Base-by-base conservation (phyloP, 305 asterid species). In the Euphrasia arctica region DNA sequence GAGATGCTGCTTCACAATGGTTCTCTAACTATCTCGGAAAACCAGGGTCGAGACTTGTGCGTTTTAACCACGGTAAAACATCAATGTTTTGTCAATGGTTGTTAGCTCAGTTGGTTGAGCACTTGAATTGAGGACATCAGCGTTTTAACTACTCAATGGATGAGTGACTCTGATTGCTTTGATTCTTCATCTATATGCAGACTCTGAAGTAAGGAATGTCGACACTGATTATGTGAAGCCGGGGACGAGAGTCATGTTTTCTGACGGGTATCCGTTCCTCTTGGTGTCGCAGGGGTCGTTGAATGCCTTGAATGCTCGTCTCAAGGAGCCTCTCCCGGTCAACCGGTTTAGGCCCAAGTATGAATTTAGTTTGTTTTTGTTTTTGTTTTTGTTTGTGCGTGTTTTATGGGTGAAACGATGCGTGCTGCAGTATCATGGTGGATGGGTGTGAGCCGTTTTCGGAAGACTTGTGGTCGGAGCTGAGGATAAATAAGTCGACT, bases 291-390 rank as follows among this genome's bases (percentile, higher is more conserved):
- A 80, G 92, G 82, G 82, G 72, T 90, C 95, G 54, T 43, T 90
- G 81, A 77, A 85, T 63, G 80, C 77, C 69, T 70, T 90, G 50
- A 87, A 90, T 41, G 51, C 70, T 64, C 88, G 57, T 70, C 91
- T 90, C 63, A 69, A 73, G 70, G 91, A 82, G 42, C 90, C 95
- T 51, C 45, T 87, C 25, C 72, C 81, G 5, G 73, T 82, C 59
- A 82, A 83, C 74, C 92, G 95, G 42, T 87, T 90, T 75, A 77
- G 95, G 60, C 87, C 97, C 55, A 90, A 87, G 97, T 87, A 79
- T 32, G 52, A 22, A 42, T 54, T 47, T 48, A 9, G 27, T 55
- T 4, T 14, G 10, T 2, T 50, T 50, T 50, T 50, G 14, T 48
- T 12, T 48, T 2, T 6, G 22, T 12, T 1, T 49, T 0, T 13